A percentile compares a stretch with the other conserved stretches of the same genome.
Conservation (phyloP, 139 green algal genomes). For the Haematococcus lacustris region DNA sequence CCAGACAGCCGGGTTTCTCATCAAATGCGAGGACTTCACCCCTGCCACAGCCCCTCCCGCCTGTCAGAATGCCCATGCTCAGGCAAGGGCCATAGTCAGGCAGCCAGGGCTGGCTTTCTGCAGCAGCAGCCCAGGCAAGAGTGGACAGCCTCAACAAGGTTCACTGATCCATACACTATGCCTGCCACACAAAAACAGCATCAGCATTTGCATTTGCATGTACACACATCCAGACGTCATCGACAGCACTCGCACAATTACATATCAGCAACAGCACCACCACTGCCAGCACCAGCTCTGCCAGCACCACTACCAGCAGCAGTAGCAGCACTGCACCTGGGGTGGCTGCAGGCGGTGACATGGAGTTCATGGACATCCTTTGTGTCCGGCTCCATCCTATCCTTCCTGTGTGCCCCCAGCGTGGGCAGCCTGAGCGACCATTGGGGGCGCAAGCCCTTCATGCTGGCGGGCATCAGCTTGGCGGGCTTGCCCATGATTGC, state of each 20-base stretch:
- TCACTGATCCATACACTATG: background rate
- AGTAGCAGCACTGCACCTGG: background rate
- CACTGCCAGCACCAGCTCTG: too few relatives aligned
- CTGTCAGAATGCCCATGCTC: slow-evolving; percentile 22
- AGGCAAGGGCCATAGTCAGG: background rate
- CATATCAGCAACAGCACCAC: background rate
- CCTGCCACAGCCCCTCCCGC: slow-evolving; percentile 12
- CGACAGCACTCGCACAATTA: background rate
- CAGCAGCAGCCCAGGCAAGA: background rate
- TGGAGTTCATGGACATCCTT: slow-evolving; percentile 56
- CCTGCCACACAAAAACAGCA: background rate
- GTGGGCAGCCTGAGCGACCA: slow-evolving; percentile 53
- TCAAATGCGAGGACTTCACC: slow-evolving; percentile 58
- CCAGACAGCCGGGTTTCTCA: slow-evolving; percentile 26
- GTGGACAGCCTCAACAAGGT: background rate
- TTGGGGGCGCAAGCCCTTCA: slow-evolving; percentile 69
- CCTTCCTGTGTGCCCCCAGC: slow-evolving; percentile 52
- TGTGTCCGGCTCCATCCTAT: slow-evolving; percentile 50
- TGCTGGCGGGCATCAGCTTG: slow-evolving; percentile 42
- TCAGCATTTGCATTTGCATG: background rate
- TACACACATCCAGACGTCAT: background rate
- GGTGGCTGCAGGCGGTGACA: slow-evolving; percentile 13
- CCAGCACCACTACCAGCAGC: too few relatives aligned
- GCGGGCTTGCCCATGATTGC: slow-evolving; percentile 30
- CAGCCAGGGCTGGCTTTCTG: background rate